Evolutionary conservation across 345 rosid genomes (phyloP).

Genomic region (Eucalyptus erythrocorys): DNA sequence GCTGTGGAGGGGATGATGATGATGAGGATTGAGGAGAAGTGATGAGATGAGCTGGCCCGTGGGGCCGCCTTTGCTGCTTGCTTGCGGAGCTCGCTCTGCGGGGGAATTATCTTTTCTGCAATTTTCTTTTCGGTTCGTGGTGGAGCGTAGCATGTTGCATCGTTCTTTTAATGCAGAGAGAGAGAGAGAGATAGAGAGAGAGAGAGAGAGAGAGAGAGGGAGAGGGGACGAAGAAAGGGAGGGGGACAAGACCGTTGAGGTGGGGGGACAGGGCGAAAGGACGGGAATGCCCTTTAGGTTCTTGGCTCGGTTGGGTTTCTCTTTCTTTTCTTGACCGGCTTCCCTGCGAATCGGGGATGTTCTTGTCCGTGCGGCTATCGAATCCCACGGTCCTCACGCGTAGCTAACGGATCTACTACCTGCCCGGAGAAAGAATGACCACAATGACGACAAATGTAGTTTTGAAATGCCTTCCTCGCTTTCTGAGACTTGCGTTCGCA

Average conservation of each 20-base stretch:
- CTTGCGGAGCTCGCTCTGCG: not conserved
- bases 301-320: fast-evolving
- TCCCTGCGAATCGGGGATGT: not conserved
- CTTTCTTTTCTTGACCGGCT: not conserved
- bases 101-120: not conserved
- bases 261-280: not conserved
- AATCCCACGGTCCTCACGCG: not conserved
- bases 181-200: not conserved
- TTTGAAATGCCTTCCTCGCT: not conserved
- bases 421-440: not conserved
- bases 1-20: not conserved
- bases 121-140: not conserved
- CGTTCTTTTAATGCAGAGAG: not conserved
- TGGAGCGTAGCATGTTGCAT: not conserved
- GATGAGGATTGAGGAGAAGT: not conserved
- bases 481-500: not conserved
- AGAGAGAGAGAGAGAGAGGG: too few relatives aligned
- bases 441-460: fast-evolving
- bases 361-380: not conserved
- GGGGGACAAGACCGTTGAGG: not conserved
- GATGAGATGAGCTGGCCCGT: not conserved
- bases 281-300: not conserved
- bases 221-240: not conserved
- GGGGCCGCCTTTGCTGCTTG: not conserved
- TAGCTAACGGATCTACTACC: not conserved